phyloP scores from a whole-genome alignment of 2,329 filamentous ascomycete genomes.

The Thelonectria blattea region DNA sequence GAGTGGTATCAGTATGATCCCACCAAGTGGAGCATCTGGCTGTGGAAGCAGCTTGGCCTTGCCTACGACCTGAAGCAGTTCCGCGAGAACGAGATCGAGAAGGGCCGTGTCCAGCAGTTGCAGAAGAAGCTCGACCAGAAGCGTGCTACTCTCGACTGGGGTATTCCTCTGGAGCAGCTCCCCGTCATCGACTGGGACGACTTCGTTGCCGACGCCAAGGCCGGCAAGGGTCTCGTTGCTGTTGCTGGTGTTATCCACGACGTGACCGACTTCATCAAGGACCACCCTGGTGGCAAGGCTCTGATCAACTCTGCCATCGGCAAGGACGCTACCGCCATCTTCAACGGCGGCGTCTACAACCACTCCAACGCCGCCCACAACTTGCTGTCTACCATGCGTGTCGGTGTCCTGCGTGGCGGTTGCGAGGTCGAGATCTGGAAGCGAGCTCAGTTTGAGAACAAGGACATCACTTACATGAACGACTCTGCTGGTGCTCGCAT shows the following conservation, averaged over 20 bases:
- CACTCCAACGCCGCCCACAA: constrained; percentile 93
- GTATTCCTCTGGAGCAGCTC: constrained; percentile 81
- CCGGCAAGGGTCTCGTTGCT: constrained; percentile 75
- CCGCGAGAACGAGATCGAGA: constrained; percentile 90
- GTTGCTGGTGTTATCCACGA: constrained; percentile 88
- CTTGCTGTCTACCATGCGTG: constrained; percentile 84
- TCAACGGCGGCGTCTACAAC: constrained; percentile 90
- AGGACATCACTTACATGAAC: constrained; percentile 79
- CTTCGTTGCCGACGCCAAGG: constrained; percentile 78
- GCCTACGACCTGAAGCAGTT: constrained; percentile 91
- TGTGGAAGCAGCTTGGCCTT: constrained; percentile 83
- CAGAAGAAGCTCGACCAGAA: constrained; percentile 95
- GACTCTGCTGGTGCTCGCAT: constrained; percentile 83
- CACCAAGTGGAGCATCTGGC: constrained; percentile 88
- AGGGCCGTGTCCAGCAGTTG: constrained; percentile 84
- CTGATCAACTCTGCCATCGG: constrained; percentile 83
- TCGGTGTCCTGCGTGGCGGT: constrained; percentile 84
- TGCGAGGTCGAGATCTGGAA: constrained; percentile 95
- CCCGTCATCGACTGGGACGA: constrained; percentile 88
- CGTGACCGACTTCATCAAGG: constrained; percentile 82
- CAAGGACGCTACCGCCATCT: constrained; percentile 88
- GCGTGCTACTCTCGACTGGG: constrained; percentile 84
- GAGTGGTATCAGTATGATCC: constrained; percentile 92
- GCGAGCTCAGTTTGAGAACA: constrained; percentile 82
- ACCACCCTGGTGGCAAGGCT: constrained; percentile 88